phyloP scores from a whole-genome alignment of 371 early-diverging fungal species.

The Rhizopus arrhizus region DNA sequence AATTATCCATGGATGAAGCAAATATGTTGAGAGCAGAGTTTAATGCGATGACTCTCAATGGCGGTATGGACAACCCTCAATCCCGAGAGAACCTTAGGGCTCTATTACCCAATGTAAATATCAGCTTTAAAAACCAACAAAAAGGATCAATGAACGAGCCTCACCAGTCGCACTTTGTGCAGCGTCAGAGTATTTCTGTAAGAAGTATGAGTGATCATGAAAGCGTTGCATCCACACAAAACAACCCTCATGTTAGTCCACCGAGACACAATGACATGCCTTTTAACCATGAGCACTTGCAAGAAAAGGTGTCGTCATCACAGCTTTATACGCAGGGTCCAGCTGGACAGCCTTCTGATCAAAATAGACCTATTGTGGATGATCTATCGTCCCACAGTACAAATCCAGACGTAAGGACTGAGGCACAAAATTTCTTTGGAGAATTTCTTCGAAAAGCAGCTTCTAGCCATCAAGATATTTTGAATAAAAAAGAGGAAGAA shows the following conservation, averaged over 20 bases:
- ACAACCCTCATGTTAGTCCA: neutral
- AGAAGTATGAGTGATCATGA: neutral
- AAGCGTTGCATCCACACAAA: neutral
- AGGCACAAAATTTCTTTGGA: slow-evolving; percentile 68
- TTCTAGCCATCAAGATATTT: slow-evolving; percentile 32
- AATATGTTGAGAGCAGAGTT: slow-evolving; percentile 20
- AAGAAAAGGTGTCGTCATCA: neutral
- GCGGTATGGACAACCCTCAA: slow-evolving; percentile 13
- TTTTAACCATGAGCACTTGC: neutral
- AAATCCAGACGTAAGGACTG: slow-evolving; percentile 37
- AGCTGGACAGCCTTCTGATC: neutral
- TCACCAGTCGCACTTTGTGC: slow-evolving; percentile 23
- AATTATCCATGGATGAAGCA: slow-evolving; percentile 8
- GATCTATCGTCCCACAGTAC: neutral
- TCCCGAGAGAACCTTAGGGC: slow-evolving; percentile 63
- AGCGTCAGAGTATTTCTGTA: neutral
- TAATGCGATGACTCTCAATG: slow-evolving; percentile 14
- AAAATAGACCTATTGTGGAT: neutral
- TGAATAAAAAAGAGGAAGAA: slow-evolving; percentile 18
- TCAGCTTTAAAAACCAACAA: slow-evolving; percentile 56
- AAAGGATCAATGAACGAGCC: slow-evolving; percentile 18
- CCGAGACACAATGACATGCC: neutral
- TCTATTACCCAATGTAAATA: slow-evolving; percentile 71
- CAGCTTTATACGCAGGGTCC: neutral
- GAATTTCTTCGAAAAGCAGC: slow-evolving; percentile 75